Percentiles rank a stretch among this genome's conserved stretches.
Conservation (phyloP, 2,329 filamentous ascomycete species). For the Elsinoe arachidis region DNA sequence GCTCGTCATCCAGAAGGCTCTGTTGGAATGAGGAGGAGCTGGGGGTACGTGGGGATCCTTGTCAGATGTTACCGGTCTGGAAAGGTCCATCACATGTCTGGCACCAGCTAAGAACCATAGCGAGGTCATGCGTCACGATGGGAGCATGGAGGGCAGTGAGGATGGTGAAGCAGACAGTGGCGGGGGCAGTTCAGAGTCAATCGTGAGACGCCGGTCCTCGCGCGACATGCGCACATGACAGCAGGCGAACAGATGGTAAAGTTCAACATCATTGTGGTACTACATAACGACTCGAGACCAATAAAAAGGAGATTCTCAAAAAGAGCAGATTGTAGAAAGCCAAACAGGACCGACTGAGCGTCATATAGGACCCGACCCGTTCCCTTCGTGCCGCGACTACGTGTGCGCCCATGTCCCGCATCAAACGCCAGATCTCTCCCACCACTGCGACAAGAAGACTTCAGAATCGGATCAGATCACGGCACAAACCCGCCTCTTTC, state of each 20-base stretch:
- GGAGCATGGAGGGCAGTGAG: no score
- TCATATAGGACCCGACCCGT: background rate
- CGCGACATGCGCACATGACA: background rate
- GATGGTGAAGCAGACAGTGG: no score
- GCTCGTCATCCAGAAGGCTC: no score
- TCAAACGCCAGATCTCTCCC: background rate
- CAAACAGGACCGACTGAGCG: slow-evolving; percentile 6
- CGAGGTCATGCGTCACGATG: no score
- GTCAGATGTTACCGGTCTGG: no score
- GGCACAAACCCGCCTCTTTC: background rate
- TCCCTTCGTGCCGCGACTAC: background rate
- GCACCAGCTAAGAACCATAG: no score
- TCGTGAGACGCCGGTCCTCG: background rate
- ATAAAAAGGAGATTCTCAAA: slow-evolving; percentile 1
- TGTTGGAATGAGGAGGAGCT: no score
- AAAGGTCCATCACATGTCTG: no score
- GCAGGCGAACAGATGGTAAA: background rate
- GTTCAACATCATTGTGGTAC: slow-evolving; percentile 1
- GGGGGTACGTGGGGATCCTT: no score
- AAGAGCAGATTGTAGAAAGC: background rate
- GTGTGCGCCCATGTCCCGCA: background rate
- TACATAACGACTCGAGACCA: slow-evolving; percentile 2
- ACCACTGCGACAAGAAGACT: background rate
- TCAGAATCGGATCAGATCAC: background rate
- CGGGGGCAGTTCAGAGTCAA: no score